Base-by-base conservation (phyloP, 2,329 filamentous ascomycete species). In the Hyphodiscus sp. region DNA sequence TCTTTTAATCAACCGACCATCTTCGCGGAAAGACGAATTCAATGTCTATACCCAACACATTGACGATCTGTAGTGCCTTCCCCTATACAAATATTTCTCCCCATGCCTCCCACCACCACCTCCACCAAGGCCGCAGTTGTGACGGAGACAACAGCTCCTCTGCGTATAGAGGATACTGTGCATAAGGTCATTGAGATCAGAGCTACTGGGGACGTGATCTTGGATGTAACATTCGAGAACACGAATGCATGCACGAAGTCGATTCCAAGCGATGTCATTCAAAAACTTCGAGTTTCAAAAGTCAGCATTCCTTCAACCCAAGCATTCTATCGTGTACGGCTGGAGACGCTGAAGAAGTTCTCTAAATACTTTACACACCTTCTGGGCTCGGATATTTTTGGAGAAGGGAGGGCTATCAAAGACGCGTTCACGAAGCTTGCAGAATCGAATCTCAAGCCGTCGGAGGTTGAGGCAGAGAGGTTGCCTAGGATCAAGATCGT, bases 361-460 rank as follows among this genome's bases (percentile, higher is more conserved):
- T 90, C 86, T 5, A 79, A 79, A 53, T 91, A 89, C 68, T 91
- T 91, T 66, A 76, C 76, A 52, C 82, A 81, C 53, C 75, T 91
- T 16, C 74, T 91, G 2, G 78, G 80, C 10, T 79, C 84, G 57
- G 74, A 74, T 2, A 44, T 44, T 73, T 80, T 52, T 88, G 89
- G 66, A 73, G 77, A 51, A 85, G 91, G 70, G 79, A 80, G 8
- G 74, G 75, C 47, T 38, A 73, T 90, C 42, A 69, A 74, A 11
- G 71, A 73, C 2, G 71, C 73, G 6, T 76, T 86, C 44, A 72
- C 71, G 5, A 67, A 69, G 2, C 73, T 90, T 16, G 69, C 71
- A 2, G 38, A 58, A 20, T 66, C 69, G 20, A 74, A 77, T 49
- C 62, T 78, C 23, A 72, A 71, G 44, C 74, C 82, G 1, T 70